Evolutionary conservation across 169 alveolate species (phyloP).

Genomic region (Plasmodium gonderi): DNA sequence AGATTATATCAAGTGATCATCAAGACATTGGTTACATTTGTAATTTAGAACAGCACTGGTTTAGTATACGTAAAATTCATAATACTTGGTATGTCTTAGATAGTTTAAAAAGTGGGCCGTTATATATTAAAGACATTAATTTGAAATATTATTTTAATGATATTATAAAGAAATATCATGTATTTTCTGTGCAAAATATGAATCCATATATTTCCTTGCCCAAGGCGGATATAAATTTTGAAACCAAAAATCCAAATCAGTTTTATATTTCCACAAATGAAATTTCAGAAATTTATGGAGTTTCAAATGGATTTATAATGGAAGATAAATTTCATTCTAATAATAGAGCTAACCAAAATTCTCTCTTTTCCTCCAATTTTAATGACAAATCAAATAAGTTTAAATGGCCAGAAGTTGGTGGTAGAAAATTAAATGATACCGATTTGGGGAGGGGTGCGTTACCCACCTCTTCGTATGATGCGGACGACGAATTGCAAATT

Average conservation of each 20-base stretch:
- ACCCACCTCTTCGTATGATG: background rate
- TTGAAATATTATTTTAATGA: constrained; percentile 65
- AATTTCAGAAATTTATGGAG: constrained; percentile 25
- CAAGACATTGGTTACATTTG: constrained; percentile 86
- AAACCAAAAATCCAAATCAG: constrained; percentile 50
- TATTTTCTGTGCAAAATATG: constrained; percentile 64
- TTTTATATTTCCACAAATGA: constrained; percentile 60
- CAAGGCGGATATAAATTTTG: constrained; percentile 64
- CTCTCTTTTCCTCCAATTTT: background rate
- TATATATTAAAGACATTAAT: constrained; percentile 68
- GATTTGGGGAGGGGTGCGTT: background rate
- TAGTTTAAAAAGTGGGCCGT: constrained; percentile 83
- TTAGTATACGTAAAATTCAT: constrained; percentile 81
- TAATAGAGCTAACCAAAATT: background rate
- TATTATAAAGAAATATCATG: constrained; percentile 63
- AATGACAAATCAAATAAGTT: constrained; percentile 23
- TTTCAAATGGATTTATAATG: constrained; percentile 29
- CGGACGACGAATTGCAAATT: constrained; percentile 62
- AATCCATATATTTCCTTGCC: constrained; percentile 71
- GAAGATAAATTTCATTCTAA: constrained; percentile 25
- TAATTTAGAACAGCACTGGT: constrained; percentile 87
- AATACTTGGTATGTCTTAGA: constrained; percentile 87
- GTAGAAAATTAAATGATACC: constrained; percentile 45
- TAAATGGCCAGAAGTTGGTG: constrained; percentile 74
- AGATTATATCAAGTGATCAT: constrained; percentile 80